A percentile compares a stretch with the other conserved stretches of the same genome.
Evolutionary conservation across 805 yeast genomes (phyloP).

Genomic region (Ogataea chonburiensis): DNA sequence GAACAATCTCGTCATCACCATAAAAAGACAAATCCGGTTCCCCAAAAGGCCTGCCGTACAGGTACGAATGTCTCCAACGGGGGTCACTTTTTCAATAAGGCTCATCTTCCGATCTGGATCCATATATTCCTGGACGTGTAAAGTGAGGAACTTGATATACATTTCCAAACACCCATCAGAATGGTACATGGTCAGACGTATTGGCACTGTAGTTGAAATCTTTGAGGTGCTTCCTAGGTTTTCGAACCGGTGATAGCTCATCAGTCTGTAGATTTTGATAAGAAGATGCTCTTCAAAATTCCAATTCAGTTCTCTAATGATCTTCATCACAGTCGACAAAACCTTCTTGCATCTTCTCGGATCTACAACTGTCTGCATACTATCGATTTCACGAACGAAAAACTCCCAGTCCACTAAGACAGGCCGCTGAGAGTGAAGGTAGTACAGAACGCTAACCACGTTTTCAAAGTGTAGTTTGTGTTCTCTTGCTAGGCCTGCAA

Average conservation of each 20-base stretch:
- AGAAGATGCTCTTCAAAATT: conserved; percentile 32
- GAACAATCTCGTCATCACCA: conserved; percentile 32
- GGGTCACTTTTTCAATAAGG: conserved; percentile 35
- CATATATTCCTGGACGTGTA: conserved; percentile 23
- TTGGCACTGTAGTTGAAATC: conserved; percentile 9
- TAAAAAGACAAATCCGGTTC: conserved; percentile 32
- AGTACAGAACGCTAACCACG: conserved; percentile 27
- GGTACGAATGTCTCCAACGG: conserved; percentile 32
- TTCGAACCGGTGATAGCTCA: conserved; percentile 30
- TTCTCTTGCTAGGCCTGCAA: conserved; percentile 17
- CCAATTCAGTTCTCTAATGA: conserved; percentile 30
- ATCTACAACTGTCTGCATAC: conserved; percentile 4
- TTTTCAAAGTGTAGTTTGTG: conserved; percentile 16
- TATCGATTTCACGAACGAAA: conserved; percentile 25
- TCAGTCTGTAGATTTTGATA: conserved; percentile 28
- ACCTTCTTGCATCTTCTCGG: conserved; percentile 15
- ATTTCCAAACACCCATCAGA: conserved; percentile 34
- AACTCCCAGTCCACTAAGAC: conserved; percentile 34
- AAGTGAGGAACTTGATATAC: conserved; percentile 31
- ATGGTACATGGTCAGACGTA: conserved; percentile 16
- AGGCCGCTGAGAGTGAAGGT: conserved; percentile 23
- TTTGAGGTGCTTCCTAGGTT: conserved; percentile 23
- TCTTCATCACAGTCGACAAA: conserved; percentile 21
- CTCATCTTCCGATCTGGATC: conserved; percentile 18
- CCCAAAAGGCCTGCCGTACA: conserved; percentile 25